Evolutionary conservation across 2,329 filamentous ascomycete genomes (phyloP).

Genomic region (Hypoxylon sp.): DNA sequence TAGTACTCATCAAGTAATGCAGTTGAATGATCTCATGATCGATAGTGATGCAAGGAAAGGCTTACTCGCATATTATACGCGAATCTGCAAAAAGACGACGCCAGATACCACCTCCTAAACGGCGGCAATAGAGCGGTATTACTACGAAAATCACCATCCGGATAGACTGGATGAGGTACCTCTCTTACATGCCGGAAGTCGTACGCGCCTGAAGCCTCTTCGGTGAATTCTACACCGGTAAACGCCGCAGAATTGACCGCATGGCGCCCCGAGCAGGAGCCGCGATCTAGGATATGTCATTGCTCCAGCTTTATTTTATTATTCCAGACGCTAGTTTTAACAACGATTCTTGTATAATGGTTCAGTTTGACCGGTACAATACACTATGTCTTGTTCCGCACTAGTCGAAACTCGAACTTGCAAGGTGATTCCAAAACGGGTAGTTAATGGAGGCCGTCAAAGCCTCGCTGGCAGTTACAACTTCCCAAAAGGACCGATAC

Average conservation of each 20-base stretch:
- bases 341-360: constrained; percentile 8
- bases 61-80: neutral
- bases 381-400: constrained; percentile 31
- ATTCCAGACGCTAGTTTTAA: constrained; percentile 21
- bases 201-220: constrained; percentile 9
- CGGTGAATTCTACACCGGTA: constrained; percentile 42
- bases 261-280: constrained; percentile 12
- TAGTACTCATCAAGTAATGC: constrained; percentile 1
- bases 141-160: neutral
- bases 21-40: constrained; percentile 6
- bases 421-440: constrained; percentile 29
- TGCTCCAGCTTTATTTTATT: constrained; percentile 8
- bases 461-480: constrained; percentile 22
- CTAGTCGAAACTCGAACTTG: constrained; percentile 27
- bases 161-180: constrained; percentile 27
- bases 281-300: constrained; percentile 9
- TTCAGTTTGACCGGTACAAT: constrained; percentile 15
- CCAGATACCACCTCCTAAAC: constrained; percentile 4
- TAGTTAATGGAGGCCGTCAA: constrained; percentile 32
- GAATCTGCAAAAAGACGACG: neutral
- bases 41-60: constrained; percentile 5
- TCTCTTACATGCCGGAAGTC: constrained; percentile 16
- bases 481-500: constrained; percentile 43
- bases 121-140: neutral
- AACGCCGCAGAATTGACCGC: constrained; percentile 20